These are phyloP conservation scores for Pythium plurisporium DNA, from an alignment of 352 stramenopile species.

Conservation along the genomic window DNA sequence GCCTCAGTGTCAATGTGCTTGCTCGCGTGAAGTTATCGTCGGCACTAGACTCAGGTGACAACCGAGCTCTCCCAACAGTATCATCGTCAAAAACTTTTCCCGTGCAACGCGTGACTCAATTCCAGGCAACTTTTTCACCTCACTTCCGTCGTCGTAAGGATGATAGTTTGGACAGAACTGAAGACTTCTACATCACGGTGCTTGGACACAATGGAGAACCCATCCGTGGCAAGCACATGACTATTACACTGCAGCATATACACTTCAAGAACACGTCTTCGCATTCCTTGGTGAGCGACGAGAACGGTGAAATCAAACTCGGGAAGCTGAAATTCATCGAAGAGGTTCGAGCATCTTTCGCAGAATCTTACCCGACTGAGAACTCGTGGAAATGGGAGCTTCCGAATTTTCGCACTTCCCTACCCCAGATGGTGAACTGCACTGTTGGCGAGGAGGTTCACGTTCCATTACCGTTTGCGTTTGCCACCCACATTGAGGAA, in stretches of 20 bases:
- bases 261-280: slow-evolving; percentile 22
- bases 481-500: slow-evolving; percentile 18
- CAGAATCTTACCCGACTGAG: neutral
- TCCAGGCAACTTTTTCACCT: slow-evolving; percentile 26
- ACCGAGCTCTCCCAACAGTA: neutral
- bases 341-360: slow-evolving; percentile 17
- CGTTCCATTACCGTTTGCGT: slow-evolving; percentile 32
- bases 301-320: slow-evolving; percentile 34
- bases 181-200: slow-evolving; percentile 33
- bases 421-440: slow-evolving; percentile 32
- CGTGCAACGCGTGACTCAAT: slow-evolving; percentile 36
- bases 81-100: slow-evolving; percentile 25
- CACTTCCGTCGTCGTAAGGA: slow-evolving; percentile 29
- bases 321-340: slow-evolving; percentile 26
- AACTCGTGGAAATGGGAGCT: slow-evolving; percentile 35
- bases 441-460: slow-evolving; percentile 25
- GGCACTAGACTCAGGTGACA: neutral
- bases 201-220: slow-evolving; percentile 52
- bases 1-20: slow-evolving; percentile 21
- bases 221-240: slow-evolving; percentile 24
- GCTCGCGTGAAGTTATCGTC: neutral
- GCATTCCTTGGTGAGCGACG: slow-evolving; percentile 26
- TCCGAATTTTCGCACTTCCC: slow-evolving; percentile 26
- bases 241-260: slow-evolving; percentile 25
- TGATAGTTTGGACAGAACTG: no score